These are phyloP conservation scores for Chalara sp. DNA, from an alignment of 2,329 filamentous ascomycete species.

Conservation along the genomic window DNA sequence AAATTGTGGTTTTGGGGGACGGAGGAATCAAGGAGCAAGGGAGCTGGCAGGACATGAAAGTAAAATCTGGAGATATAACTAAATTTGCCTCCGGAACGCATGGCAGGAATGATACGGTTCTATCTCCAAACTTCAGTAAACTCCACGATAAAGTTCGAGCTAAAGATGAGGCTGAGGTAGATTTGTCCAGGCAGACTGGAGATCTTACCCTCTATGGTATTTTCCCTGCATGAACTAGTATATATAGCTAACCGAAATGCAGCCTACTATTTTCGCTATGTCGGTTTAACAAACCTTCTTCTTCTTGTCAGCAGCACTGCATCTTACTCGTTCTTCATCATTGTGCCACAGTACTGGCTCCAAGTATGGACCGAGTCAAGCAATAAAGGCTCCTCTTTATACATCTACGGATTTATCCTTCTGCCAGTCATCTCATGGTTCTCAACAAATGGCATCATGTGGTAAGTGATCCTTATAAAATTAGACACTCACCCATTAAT, in stretches of 20 bases:
- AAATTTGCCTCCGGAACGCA: slow-evolving; percentile 19
- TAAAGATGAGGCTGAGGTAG: slow-evolving; percentile 14
- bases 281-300: slow-evolving; percentile 3
- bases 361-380: slow-evolving; percentile 8
- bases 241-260: background rate
- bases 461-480: slow-evolving; percentile 20
- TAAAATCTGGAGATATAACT: slow-evolving; percentile 10
- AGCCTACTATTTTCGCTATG: slow-evolving; percentile 8
- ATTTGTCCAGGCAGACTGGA: slow-evolving; percentile 18
- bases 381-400: slow-evolving; percentile 21
- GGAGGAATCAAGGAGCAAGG: slow-evolving; percentile 29
- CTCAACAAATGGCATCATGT: slow-evolving; percentile 30
- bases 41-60: slow-evolving; percentile 19
- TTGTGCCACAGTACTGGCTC: slow-evolving; percentile 12
- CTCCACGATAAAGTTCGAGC: slow-evolving; percentile 9
- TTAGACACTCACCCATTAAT: background rate
- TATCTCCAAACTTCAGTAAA: slow-evolving; percentile 10
- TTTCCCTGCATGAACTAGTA: background rate
- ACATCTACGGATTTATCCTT: slow-evolving; percentile 30
- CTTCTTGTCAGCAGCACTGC: background rate
- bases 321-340: slow-evolving; percentile 8
- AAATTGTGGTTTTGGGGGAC: slow-evolving; percentile 30
- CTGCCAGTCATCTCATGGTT: slow-evolving; percentile 30
- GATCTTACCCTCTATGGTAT: slow-evolving; percentile 17
- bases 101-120: slow-evolving; percentile 17